These are phyloP conservation scores for Globisporangium nodosum DNA, from an alignment of 352 stramenopile species.

Conservation along the genomic window DNA sequence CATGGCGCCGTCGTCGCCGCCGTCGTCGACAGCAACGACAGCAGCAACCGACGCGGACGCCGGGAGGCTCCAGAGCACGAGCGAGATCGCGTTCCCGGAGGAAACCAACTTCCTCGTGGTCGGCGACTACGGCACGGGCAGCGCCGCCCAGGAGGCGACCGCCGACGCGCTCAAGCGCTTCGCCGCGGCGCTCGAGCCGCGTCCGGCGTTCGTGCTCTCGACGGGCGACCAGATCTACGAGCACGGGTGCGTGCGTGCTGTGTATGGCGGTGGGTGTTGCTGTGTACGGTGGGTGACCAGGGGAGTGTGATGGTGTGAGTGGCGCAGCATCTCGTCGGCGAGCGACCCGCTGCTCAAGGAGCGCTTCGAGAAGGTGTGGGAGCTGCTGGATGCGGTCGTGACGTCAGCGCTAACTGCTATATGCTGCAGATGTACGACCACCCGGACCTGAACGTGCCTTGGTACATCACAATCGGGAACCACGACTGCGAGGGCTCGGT, in stretches of 20 bases:
- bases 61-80: slow-evolving; percentile 11
- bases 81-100: slow-evolving; percentile 40
- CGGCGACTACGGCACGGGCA: slow-evolving; percentile 77
- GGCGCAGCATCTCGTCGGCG: slow-evolving; percentile 44
- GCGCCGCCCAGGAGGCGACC: slow-evolving; percentile 50
- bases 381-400: neutral
- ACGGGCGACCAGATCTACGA: slow-evolving; percentile 86
- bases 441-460: slow-evolving; percentile 56
- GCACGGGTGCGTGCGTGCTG: slow-evolving; percentile 41
- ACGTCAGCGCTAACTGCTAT: neutral
- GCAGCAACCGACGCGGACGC: neutral
- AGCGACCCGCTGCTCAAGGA: slow-evolving; percentile 51
- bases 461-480: slow-evolving; percentile 87
- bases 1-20: neutral
- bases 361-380: slow-evolving; percentile 68
- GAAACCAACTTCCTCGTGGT: slow-evolving; percentile 76
- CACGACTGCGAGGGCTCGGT: slow-evolving; percentile 86
- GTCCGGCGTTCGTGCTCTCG: slow-evolving; percentile 71
- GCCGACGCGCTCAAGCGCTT: slow-evolving; percentile 58
- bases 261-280: neutral
- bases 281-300: too few relatives aligned
- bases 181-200: slow-evolving; percentile 43
- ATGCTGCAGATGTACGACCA: slow-evolving; percentile 65
- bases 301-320: neutral
- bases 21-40: neutral